Evolutionary conservation across 2,329 filamentous ascomycete genomes (phyloP).

Genomic region (Sporothrix dimorphospora): DNA sequence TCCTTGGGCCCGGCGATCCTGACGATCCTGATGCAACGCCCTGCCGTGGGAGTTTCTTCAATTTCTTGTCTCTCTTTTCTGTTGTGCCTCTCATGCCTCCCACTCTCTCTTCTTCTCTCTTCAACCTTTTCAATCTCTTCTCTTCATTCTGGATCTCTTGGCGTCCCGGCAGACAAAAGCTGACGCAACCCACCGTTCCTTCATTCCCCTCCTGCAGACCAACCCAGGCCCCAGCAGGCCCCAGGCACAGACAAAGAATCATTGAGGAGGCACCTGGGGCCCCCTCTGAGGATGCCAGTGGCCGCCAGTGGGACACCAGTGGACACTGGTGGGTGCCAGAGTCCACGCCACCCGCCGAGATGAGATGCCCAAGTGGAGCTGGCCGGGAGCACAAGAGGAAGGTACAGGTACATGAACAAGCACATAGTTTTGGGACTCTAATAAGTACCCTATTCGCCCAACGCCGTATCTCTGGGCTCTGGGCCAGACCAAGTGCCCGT

Average conservation of each 20-base stretch:
- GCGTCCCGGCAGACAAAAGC: constrained; percentile 17
- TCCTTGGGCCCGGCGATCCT: constrained; percentile 15
- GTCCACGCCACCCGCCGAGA: constrained; percentile 17
- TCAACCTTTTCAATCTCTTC: background rate
- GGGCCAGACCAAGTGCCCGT: background rate
- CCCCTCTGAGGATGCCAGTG: background rate
- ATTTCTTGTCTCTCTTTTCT: background rate
- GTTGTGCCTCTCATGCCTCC: background rate
- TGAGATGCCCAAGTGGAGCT: constrained; percentile 19
- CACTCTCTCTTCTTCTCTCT: background rate
- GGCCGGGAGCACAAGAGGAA: background rate
- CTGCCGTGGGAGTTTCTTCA: constrained; percentile 4
- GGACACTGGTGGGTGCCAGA: background rate
- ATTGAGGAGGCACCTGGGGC: background rate
- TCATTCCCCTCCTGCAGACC: background rate
- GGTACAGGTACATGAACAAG: background rate
- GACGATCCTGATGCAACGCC: constrained; percentile 21
- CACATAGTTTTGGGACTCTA: background rate
- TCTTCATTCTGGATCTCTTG: constrained; percentile 20
- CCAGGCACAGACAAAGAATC: constrained; percentile 9
- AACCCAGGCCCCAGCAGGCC: background rate
- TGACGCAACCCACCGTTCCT: constrained; percentile 15
- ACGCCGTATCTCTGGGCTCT: background rate
- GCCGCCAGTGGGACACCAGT: background rate
- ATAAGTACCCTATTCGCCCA: background rate